phyloP scores from a whole-genome alignment of 495 filamentous ascomycete species.

The Aeminium ludgeri region DNA sequence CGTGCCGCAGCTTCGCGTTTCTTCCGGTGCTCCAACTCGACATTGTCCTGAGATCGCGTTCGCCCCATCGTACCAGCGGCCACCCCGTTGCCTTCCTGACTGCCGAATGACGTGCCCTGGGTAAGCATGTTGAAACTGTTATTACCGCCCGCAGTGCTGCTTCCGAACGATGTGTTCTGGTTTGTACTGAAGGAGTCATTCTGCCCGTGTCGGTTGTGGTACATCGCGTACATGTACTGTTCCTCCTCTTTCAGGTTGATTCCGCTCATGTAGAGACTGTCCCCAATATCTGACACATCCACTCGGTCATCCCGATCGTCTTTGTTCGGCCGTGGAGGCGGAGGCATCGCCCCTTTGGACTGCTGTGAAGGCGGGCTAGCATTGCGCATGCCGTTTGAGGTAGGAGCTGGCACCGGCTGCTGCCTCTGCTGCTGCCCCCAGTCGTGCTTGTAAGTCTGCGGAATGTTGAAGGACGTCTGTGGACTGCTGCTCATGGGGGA shows the following conservation, averaged over 20 bases:
- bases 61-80: constrained; percentile 23
- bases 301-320: constrained; percentile 38
- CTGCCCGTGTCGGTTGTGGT: constrained; percentile 26
- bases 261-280: constrained; percentile 61
- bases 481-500: constrained; percentile 1
- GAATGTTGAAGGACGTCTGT: constrained; percentile 11
- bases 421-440: constrained; percentile 2
- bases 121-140: constrained; percentile 33
- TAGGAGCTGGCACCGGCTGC: not conserved
- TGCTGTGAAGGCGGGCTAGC: constrained; percentile 6
- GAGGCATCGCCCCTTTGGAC: constrained; percentile 59
- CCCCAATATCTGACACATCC: constrained; percentile 48
- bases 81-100: constrained; percentile 1
- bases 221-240: constrained; percentile 46
- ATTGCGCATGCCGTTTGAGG: constrained; percentile 2
- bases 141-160: constrained; percentile 24
- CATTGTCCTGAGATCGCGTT: constrained; percentile 25
- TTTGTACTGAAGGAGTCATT: constrained; percentile 20
- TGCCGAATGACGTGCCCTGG: constrained; percentile 24
- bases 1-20: constrained; percentile 32
- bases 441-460: constrained; percentile 3
- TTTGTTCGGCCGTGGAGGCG: constrained; percentile 49
- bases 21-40: constrained; percentile 32
- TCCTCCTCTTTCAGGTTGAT: constrained; percentile 76
- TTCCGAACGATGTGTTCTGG: constrained; percentile 10